Percentiles rank a stretch among this genome's conserved stretches.
Conservation (phyloP, 2,329 filamentous ascomycete species). For the Tolypocladium ovalisporum region DNA sequence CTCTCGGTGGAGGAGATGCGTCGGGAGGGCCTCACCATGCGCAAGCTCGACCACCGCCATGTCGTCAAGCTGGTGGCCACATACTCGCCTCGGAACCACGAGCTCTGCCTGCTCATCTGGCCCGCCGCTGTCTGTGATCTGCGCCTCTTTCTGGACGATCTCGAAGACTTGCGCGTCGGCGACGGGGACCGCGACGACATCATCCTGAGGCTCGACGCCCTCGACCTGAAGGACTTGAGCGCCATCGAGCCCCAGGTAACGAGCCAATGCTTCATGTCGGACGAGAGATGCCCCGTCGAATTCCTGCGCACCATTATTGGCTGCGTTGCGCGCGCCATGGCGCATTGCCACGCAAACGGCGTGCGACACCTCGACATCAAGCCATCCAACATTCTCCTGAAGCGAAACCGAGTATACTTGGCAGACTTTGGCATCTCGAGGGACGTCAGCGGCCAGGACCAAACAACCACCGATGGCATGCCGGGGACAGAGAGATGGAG, state of each 20-base stretch:
- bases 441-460: constrained; percentile 32
- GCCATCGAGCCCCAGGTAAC: constrained; percentile 19
- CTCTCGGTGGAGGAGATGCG: constrained; percentile 29
- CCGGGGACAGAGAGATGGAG: constrained; percentile 33
- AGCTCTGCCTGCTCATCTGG: constrained; percentile 35
- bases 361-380: constrained; percentile 37
- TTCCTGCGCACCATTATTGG: constrained; percentile 32
- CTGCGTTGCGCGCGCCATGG: constrained; percentile 31
- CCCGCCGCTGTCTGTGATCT: constrained; percentile 36
- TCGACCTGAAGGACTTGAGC: constrained; percentile 26
- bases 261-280: constrained; percentile 9
- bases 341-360: constrained; percentile 28
- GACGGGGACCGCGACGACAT: constrained; percentile 29
- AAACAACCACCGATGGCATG: constrained; percentile 30
- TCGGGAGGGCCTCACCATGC: constrained; percentile 35
- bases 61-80: constrained; percentile 36
- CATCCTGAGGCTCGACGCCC: constrained; percentile 21
- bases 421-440: constrained; percentile 38
- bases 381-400: constrained; percentile 35
- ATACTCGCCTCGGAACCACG: constrained; percentile 27
- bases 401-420: constrained; percentile 32
- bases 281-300: constrained; percentile 23
- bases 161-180: constrained; percentile 27
- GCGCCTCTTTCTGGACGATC: constrained; percentile 28
- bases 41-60: constrained; percentile 34